Evolutionary conservation across 345 rosid species (phyloP), one percentile per base, ranked within the genome.

Genomic region (Ceriops tagal): DNA sequence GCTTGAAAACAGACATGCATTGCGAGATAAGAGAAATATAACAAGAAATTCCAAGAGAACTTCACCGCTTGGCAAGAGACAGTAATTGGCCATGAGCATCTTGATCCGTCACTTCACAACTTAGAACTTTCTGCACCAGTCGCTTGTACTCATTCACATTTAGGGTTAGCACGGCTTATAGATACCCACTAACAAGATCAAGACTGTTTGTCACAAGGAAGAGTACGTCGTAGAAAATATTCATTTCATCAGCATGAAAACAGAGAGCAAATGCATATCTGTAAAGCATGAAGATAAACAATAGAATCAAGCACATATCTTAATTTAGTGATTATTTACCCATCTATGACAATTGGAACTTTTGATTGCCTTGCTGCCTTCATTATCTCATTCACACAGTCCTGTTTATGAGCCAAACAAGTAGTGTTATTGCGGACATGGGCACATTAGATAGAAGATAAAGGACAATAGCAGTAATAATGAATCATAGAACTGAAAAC

Each of bases 71-170:
- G 60, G 93, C 87, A 73, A 95, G 88, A 74, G 84, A 82, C 27
- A 80, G 79, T 66, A 95, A 75, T 68, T 88, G 87, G 57, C 77
- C 81, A 34, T 75, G 78, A 78, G 91, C 82, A 67, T 87, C 84
- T 60, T 76, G 66, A 68, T 90, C 92, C 51, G 76, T 75, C 28
- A 88, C 90, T 68, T 95, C 93, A 78, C 87, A 83, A 58, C 80
- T 78, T 39, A 92, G 81, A 8, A 88, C 89, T 81, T 84, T 92
- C 75, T 85, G 86, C 58, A 95, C 88, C 68, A 95, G 81, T 52
- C 90, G 96, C 83, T 95, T 95, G 80, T 88, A 92, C 83, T 95
- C 98, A 53, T 88, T 86, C 62, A 95, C 90, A 67, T 95, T 95
- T 53, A 96, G 97, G 67, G 96, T 95, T 66, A 95, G 78, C 62